Percentiles rank a stretch among this genome's conserved stretches.
These are phyloP conservation scores for Excoecaria agallocha DNA, from an alignment of 345 rosid genomes.

Conservation along the genomic window DNA sequence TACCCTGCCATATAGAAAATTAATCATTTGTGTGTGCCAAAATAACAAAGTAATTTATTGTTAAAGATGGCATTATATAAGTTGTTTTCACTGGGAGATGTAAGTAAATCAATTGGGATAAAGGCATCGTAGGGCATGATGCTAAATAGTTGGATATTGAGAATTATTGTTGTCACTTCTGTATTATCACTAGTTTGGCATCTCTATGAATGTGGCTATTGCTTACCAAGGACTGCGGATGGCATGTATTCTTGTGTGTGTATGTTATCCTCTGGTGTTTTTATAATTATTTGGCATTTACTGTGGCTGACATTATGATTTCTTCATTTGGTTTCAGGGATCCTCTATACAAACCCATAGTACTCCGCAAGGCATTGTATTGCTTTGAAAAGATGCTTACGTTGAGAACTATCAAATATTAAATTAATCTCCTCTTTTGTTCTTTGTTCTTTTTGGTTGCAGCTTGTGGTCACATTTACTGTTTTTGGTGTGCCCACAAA, in stretches of 20 bases:
- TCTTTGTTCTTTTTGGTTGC: slow-evolving; percentile 12
- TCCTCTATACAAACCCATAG: slow-evolving; percentile 79
- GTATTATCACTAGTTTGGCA: background rate
- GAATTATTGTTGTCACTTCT: background rate
- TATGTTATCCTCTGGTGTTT: background rate
- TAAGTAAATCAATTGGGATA: background rate
- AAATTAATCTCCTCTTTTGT: slow-evolving; percentile 5
- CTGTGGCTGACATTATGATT: background rate
- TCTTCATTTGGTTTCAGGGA: slow-evolving; percentile 52
- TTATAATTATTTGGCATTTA: background rate
- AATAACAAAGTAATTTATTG: background rate
- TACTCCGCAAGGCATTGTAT: slow-evolving; percentile 51
- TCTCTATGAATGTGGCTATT: background rate
- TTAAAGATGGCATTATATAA: background rate
- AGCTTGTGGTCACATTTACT: slow-evolving; percentile 89
- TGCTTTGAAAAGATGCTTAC: background rate
- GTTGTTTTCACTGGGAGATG: background rate
- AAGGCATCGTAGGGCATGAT: background rate
- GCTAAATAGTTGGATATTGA: background rate
- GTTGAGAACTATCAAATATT: background rate
- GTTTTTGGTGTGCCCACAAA: slow-evolving; percentile 85
- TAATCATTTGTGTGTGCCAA: background rate
- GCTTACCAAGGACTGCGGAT: background rate
- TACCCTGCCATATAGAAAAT: background rate
- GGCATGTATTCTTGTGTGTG: background rate